These are phyloP conservation scores for Halophytophthora polymorphica DNA, from an alignment of 352 stramenopile species.

Conservation along the genomic window DNA sequence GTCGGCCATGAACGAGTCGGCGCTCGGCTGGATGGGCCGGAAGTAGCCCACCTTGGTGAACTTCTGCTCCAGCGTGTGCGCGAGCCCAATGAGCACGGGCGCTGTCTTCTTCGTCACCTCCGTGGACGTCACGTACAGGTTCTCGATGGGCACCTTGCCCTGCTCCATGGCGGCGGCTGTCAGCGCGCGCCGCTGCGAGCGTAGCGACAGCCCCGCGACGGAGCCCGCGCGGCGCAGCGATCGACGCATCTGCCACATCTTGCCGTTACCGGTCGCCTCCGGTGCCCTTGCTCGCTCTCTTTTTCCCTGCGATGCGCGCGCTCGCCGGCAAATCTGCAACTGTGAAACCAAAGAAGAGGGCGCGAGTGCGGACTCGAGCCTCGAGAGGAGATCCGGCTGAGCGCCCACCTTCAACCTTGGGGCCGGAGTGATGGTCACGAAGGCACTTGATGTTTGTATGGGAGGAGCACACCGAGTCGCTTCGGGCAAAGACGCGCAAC, in stretches of 20 bases:
- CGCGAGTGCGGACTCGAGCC: neutral
- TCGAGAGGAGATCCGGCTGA: too few relatives aligned
- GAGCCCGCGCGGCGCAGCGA: slow-evolving; percentile 18
- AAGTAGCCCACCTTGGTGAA: slow-evolving; percentile 75
- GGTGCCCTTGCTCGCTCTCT: neutral
- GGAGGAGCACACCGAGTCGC: too few relatives aligned
- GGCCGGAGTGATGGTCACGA: too few relatives aligned
- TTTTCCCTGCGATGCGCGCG: neutral
- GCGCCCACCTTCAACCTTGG: too few relatives aligned
- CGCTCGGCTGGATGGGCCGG: slow-evolving; percentile 58
- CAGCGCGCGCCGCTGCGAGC: slow-evolving; percentile 18
- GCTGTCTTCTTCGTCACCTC: slow-evolving; percentile 60
- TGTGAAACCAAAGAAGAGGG: neutral
- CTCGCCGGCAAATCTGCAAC: slow-evolving; percentile 2
- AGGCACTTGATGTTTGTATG: too few relatives aligned
- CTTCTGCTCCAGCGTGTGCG: slow-evolving; percentile 72
- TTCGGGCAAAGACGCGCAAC: too few relatives aligned
- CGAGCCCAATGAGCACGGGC: slow-evolving; percentile 63
- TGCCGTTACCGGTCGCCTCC: neutral
- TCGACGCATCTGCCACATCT: slow-evolving; percentile 20
- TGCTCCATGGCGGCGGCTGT: slow-evolving; percentile 34
- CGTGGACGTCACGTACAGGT: slow-evolving; percentile 68
- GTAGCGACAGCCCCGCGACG: slow-evolving; percentile 4
- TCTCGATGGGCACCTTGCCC: slow-evolving; percentile 52
- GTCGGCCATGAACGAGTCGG: slow-evolving; percentile 30